Evolutionary conservation across 2,329 filamentous ascomycete genomes (phyloP).

Genomic region (Penicillium capsulatum): DNA sequence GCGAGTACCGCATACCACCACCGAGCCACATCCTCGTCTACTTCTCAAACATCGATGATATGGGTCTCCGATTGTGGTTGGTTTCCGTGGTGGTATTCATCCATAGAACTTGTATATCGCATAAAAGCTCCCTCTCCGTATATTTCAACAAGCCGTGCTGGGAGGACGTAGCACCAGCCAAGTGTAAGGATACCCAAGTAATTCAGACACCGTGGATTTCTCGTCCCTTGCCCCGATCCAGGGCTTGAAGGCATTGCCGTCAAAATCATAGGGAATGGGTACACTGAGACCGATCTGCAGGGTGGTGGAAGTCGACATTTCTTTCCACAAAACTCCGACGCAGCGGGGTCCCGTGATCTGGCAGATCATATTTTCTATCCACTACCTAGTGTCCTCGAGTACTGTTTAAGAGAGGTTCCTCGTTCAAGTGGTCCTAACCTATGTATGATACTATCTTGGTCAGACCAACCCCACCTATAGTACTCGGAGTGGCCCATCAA

Average conservation of each 20-base stretch:
- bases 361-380: too few species aligned
- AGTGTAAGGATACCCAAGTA: slow-evolving; percentile 4
- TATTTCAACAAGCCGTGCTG: slow-evolving; percentile 1
- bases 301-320: not conserved
- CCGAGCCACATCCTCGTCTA: slow-evolving; percentile 5
- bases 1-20: slow-evolving; percentile 21
- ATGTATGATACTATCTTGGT: too few species aligned
- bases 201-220: not conserved
- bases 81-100: not conserved
- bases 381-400: too few species aligned
- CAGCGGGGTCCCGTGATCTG: too few species aligned
- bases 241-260: not conserved
- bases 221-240: slow-evolving; percentile 1
- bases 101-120: not conserved
- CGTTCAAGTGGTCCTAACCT: too few species aligned
- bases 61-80: not conserved
- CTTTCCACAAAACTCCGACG: too few species aligned
- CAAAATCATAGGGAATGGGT: not conserved
- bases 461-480: too few species aligned
- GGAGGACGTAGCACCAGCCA: slow-evolving; percentile 4
- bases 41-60: slow-evolving; percentile 14
- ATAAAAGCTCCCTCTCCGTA: slow-evolving; percentile 1
- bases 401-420: too few species aligned
- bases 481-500: too few species aligned
- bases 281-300: not conserved